Percentiles rank a stretch among this genome's conserved stretches.
Evolutionary conservation across 176 grass and related monocot species (phyloP).

Genomic region (Poa annua): DNA sequence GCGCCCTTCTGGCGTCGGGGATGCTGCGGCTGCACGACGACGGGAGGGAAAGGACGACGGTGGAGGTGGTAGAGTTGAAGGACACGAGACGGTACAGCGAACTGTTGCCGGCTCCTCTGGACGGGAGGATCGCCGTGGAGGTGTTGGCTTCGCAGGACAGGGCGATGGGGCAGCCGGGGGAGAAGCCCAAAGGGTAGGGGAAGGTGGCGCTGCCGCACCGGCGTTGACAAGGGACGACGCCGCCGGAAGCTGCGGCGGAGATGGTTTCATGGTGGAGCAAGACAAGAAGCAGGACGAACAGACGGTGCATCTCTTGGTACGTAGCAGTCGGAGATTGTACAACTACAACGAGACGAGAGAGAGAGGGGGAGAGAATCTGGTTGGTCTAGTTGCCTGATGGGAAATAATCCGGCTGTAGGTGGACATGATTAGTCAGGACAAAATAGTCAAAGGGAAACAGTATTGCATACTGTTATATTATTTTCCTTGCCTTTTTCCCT

Average conservation of each 20-base stretch:
- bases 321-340: neutral
- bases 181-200: constrained; percentile 76
- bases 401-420: neutral
- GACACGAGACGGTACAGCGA: neutral
- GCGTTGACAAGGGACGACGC: constrained; percentile 49
- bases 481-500: neutral
- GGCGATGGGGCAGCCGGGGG: constrained; percentile 40
- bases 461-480: neutral
- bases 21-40: constrained; percentile 51
- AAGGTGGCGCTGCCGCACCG: constrained; percentile 18
- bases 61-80: constrained; percentile 24
- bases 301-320: constrained; percentile 1
- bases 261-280: neutral
- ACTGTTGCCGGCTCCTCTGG: neutral
- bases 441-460: constrained; percentile 14
- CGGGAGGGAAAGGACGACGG: constrained; percentile 26
- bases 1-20: neutral
- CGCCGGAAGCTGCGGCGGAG: neutral
- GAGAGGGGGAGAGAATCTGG: constrained; percentile 22
- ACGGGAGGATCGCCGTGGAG: neutral
- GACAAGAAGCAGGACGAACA: constrained; percentile 31
- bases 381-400: neutral
- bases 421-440: neutral
- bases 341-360: neutral
- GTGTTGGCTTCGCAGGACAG: constrained; percentile 37